Evolutionary conservation across 2,329 filamentous ascomycete genomes (phyloP).

Genomic region (Ophiostoma angusticollis): DNA sequence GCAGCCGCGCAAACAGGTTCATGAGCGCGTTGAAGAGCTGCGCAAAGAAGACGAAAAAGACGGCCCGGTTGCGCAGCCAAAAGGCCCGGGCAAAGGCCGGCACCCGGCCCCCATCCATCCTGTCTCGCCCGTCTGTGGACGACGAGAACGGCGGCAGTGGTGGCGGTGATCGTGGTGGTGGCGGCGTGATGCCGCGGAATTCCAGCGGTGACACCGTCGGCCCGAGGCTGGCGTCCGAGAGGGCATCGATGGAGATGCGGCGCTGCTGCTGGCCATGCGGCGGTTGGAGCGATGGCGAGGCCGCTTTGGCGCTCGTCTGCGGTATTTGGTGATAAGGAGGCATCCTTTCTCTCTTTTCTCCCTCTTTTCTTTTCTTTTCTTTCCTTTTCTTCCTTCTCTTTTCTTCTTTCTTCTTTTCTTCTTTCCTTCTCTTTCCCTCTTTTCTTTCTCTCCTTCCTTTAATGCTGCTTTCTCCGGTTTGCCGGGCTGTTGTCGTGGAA

Average conservation of each 20-base stretch:
- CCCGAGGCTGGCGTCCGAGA: slow-evolving; percentile 23
- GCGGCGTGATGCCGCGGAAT: slow-evolving; percentile 9
- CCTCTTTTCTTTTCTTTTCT: not conserved
- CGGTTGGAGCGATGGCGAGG: not conserved
- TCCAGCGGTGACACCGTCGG: slow-evolving; percentile 16
- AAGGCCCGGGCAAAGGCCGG: no score
- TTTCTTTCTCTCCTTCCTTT: not conserved
- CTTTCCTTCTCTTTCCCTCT: not conserved
- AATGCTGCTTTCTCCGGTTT: not conserved
- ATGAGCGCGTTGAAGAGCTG: slow-evolving; percentile 76
- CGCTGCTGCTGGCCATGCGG: not conserved
- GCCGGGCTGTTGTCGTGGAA: no score
- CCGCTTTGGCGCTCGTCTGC: slow-evolving; percentile 14
- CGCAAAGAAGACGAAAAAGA: slow-evolving; percentile 58
- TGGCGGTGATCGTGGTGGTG: slow-evolving; percentile 1
- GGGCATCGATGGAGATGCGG: slow-evolving; percentile 28
- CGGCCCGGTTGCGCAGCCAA: slow-evolving; percentile 57
- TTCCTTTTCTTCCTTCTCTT: not conserved
- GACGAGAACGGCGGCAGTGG: slow-evolving; percentile 16
- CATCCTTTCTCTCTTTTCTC: slow-evolving; percentile 12
- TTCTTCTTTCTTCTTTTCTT: not conserved
- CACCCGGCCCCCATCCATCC: no score
- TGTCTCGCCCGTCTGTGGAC: no score
- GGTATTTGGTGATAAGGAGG: slow-evolving; percentile 16
- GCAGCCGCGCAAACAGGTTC: slow-evolving; percentile 66